Base-by-base conservation (phyloP, 2,329 filamentous ascomycete species). In the Pseudogymnoascus sp. region DNA sequence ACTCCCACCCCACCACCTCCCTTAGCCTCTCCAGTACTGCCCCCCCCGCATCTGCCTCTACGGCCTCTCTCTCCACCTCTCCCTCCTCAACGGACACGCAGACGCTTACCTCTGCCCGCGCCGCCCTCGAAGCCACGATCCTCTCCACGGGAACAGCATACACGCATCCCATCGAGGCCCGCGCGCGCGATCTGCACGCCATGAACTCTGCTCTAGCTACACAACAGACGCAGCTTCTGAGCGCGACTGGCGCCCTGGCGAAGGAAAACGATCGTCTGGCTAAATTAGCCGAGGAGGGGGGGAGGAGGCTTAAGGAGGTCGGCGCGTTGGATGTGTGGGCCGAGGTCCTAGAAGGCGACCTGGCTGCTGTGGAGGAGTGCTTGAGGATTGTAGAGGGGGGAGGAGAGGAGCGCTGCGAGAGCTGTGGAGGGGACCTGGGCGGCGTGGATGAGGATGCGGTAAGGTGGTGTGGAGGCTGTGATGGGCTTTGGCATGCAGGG, bases 291-390 rank as follows among this genome's bases (percentile, higher is more conserved):
- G 82, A 83, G 67, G 81, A 80, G 63, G 86, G 86, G 36, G 82
- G 83, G 51, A 80, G 81, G 66, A 81, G 81, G 70, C 77, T 93
- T 63, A 92, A 92, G 76, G 89, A 92, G 79, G 78, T 92, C 65
- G 89, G 90, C 25, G 87, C 92, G 71, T 83, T 93, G 71, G 89
- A 93, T 79, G 92, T 92, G 73, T 94, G 90, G 90, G 89, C 90
- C 21, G 90, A 94, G 80, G 84, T 92, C 75, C 79, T 93, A 70
- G 90, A 87, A 79, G 74, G 84, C 63, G 84, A 87, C 67, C 85
- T 89, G 66, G 66, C 87, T 62, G 80, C 86, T 48, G 71, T 89
- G 5, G 84, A 86, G 72, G 85, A 88, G 79, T 88, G 85, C 42
- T 71, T 88, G 68, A 75, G 84, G 67, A 71, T 87, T 62, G 84